Evolutionary conservation across 2,329 filamentous ascomycete genomes (phyloP).

Genomic region (Acarospora socialis): DNA sequence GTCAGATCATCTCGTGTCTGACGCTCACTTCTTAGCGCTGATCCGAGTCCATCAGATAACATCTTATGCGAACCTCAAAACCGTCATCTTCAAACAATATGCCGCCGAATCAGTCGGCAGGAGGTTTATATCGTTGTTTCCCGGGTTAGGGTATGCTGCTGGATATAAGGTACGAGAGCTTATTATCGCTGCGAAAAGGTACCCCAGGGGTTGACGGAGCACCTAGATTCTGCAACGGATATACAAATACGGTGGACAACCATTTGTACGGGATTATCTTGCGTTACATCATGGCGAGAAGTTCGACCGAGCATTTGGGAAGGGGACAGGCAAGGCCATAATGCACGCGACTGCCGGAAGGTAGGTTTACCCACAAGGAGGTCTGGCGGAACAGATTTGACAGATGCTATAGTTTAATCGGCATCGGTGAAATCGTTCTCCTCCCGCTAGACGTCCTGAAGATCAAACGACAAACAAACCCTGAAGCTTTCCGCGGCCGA

Average conservation of each 20-base stretch:
- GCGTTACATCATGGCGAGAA: slow-evolving; percentile 61
- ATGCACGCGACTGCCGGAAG: slow-evolving; percentile 94
- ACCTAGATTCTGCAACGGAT: slow-evolving; percentile 70
- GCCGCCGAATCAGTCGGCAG: slow-evolving; percentile 52
- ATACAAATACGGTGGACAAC: slow-evolving; percentile 98
- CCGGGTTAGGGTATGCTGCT: slow-evolving; percentile 89
- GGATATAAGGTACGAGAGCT: slow-evolving; percentile 64
- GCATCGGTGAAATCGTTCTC: slow-evolving; percentile 92
- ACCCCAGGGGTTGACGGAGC: slow-evolving; percentile 1
- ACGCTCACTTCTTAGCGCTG: background rate
- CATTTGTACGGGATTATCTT: slow-evolving; percentile 83
- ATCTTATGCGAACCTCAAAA: slow-evolving; percentile 55
- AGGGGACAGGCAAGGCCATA: slow-evolving; percentile 94
- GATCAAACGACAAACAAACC: slow-evolving; percentile 99
- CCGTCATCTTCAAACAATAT: slow-evolving; percentile 87
- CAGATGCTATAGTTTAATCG: slow-evolving; percentile 54
- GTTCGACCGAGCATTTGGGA: slow-evolving; percentile 84
- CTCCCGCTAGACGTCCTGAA: slow-evolving; percentile 93
- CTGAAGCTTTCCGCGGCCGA: slow-evolving; percentile 89
- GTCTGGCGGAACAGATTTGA: slow-evolving; percentile 6
- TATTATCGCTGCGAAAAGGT: background rate
- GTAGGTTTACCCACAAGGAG: slow-evolving; percentile 28
- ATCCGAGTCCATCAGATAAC: slow-evolving; percentile 33
- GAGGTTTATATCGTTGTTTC: slow-evolving; percentile 94
- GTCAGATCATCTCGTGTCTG: slow-evolving; percentile 27